These are phyloP conservation scores for Phyllosticta citrichinensis DNA, from an alignment of 2,329 filamentous ascomycete genomes.

Conservation along the genomic window DNA sequence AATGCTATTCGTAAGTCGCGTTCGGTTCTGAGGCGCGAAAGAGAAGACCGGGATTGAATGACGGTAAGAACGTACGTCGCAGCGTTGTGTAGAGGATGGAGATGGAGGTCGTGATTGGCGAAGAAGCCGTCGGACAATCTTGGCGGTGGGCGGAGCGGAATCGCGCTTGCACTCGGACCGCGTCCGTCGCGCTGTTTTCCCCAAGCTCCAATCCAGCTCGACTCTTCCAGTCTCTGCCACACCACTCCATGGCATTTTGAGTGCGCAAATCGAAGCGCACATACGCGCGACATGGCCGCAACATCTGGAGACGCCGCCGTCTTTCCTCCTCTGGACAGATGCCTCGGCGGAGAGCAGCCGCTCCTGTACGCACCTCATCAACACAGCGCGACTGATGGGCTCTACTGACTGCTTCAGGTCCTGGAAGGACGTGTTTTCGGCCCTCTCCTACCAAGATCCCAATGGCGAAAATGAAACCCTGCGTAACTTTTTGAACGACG, in stretches of 20 bases:
- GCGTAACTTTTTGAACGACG: constrained; percentile 59
- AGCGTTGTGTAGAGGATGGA: not conserved
- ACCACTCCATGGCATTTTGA: constrained; percentile 8
- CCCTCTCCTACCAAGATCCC: constrained; percentile 42
- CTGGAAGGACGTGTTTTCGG: constrained; percentile 47
- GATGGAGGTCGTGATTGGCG: not conserved
- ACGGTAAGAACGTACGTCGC: not conserved
- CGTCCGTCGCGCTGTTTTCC: constrained; percentile 7
- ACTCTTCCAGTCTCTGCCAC: constrained; percentile 1
- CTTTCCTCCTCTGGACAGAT: constrained; percentile 77
- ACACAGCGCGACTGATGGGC: not conserved
- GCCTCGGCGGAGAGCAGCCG: constrained; percentile 68
- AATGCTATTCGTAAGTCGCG: not conserved
- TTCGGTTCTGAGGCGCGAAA: not conserved
- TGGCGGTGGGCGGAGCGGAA: not conserved
- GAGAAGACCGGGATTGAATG: not conserved
- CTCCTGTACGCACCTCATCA: constrained; percentile 56
- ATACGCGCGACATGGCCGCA: constrained; percentile 28
- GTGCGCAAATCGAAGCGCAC: constrained; percentile 18
- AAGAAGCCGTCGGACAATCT: not conserved
- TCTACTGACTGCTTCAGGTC: constrained; percentile 43
- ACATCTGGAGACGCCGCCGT: constrained; percentile 50
- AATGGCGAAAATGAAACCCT: constrained; percentile 32
- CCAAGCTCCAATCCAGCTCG: constrained; percentile 6
- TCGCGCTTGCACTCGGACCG: not conserved